Conservation (phyloP, 1,284 basidiomycete genomes). For the Tilletia caries region DNA sequence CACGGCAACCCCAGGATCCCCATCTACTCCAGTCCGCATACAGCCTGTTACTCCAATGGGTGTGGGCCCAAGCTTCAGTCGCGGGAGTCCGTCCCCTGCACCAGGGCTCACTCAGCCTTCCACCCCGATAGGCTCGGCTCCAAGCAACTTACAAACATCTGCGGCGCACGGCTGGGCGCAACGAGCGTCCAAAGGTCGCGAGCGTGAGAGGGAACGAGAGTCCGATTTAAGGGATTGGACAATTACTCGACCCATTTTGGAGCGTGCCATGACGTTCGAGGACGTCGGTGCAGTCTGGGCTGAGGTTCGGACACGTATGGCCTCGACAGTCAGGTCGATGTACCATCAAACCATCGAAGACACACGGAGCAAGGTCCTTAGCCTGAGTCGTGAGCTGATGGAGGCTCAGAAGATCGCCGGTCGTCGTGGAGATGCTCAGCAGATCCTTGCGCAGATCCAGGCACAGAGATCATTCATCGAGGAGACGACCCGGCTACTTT, state of each 20-base stretch:
- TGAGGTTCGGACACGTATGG: not conserved
- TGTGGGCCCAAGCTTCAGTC: not conserved
- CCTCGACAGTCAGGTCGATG: not conserved
- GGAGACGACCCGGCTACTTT: not conserved
- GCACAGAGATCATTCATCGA: not conserved
- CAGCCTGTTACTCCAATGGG: not conserved
- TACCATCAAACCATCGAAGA: not conserved
- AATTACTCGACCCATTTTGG: not conserved
- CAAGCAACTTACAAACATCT: not conserved
- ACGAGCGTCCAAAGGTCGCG: slow-evolving; percentile 3
- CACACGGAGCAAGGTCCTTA: slow-evolving; percentile 7
- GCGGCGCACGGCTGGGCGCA: slow-evolving; percentile 8
- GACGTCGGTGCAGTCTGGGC: slow-evolving; percentile 1
- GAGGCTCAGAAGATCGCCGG: slow-evolving; percentile 18
- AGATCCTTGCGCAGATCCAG: not conserved
- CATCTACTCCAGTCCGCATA: not conserved
- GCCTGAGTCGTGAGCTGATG: slow-evolving; percentile 21
- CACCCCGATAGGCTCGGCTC: not conserved
- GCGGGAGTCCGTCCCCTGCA: not conserved
- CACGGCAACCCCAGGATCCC: not conserved
- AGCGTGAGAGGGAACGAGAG: slow-evolving; percentile 1
- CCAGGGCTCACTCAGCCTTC: slow-evolving; percentile 1
- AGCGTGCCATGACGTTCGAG: not conserved
- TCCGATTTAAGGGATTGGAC: slow-evolving; percentile 9
- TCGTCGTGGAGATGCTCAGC: not conserved